phyloP scores from a whole-genome alignment of 148 eudicot species.

The Oxyria digyna region DNA sequence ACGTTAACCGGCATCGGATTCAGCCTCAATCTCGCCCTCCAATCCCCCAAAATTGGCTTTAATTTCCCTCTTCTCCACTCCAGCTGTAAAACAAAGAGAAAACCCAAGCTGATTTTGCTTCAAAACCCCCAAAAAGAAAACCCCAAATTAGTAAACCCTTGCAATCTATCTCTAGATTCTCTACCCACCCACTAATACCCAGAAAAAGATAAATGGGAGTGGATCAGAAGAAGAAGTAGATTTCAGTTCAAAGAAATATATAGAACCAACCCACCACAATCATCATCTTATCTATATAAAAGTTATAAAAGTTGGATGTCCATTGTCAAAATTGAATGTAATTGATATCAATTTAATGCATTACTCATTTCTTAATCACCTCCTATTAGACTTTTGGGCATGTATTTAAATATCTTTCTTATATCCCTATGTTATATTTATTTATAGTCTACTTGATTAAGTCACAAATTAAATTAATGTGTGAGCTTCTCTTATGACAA shows the following conservation, averaged over 20 bases:
- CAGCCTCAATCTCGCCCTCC: slow-evolving; percentile 18
- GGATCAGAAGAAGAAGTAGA: not conserved
- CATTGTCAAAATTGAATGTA: too few species aligned
- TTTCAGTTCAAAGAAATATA: not conserved
- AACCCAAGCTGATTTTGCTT: not conserved
- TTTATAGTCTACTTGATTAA: too few species aligned
- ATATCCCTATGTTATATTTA: too few species aligned
- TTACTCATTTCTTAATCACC: too few species aligned
- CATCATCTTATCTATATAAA: too few species aligned
- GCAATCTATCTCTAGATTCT: not conserved
- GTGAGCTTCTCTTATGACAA: too few species aligned
- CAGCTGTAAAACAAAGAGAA: slow-evolving; percentile 25
- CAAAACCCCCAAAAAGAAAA: not conserved
- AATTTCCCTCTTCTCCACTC: slow-evolving; percentile 22
- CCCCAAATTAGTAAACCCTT: not conserved
- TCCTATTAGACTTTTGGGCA: too few species aligned
- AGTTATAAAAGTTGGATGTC: too few species aligned
- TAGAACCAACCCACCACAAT: slow-evolving; percentile 5
- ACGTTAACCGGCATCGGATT: slow-evolving; percentile 28
- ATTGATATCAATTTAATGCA: too few species aligned
- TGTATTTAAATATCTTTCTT: too few species aligned
- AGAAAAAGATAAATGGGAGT: not conserved
- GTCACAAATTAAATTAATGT: too few species aligned
- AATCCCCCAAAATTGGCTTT: slow-evolving; percentile 27
- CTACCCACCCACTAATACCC: not conserved